phyloP scores from a whole-genome alignment of 2,329 filamentous ascomycete species.

The Alternaria sp. region DNA sequence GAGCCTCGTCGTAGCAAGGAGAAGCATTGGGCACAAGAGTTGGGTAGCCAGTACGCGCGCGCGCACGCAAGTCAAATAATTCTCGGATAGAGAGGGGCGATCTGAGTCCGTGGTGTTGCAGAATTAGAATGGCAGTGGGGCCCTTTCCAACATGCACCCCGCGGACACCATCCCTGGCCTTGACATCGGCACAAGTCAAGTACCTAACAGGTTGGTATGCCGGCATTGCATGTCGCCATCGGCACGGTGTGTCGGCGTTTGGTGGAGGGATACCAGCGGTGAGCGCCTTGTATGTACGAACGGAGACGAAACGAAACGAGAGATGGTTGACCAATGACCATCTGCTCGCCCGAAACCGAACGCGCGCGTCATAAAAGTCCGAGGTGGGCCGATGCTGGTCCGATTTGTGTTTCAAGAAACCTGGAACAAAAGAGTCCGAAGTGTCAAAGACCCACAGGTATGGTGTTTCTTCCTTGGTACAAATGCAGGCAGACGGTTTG shows the following conservation, averaged over 20 bases:
- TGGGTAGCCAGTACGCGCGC: constrained; percentile 7
- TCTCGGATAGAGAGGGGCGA: constrained; percentile 9
- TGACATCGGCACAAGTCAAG: constrained; percentile 3
- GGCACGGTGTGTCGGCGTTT: constrained; percentile 9
- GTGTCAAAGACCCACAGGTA: constrained; percentile 6
- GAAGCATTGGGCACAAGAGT: neutral
- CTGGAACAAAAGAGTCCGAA: constrained; percentile 9
- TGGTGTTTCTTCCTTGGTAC: constrained; percentile 10
- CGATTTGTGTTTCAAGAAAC: constrained; percentile 10
- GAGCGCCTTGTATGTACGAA: constrained; percentile 20
- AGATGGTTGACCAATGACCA: constrained; percentile 10
- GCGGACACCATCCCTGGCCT: constrained; percentile 5
- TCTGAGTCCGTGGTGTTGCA: constrained; percentile 10
- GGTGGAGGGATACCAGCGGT: constrained; percentile 14
- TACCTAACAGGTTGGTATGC: neutral
- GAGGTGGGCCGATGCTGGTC: constrained; percentile 8
- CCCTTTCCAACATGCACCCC: constrained; percentile 16
- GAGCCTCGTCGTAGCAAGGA: constrained; percentile 20
- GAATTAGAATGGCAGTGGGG: constrained; percentile 9
- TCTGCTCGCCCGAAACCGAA: neutral
- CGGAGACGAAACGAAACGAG: constrained; percentile 7
- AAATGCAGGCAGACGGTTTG: constrained; percentile 8
- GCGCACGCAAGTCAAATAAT: constrained; percentile 7
- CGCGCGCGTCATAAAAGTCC: constrained; percentile 8
- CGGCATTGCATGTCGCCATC: constrained; percentile 9